phyloP scores from a whole-genome alignment of 345 rosid genomes.

The Physaria fendleri region DNA sequence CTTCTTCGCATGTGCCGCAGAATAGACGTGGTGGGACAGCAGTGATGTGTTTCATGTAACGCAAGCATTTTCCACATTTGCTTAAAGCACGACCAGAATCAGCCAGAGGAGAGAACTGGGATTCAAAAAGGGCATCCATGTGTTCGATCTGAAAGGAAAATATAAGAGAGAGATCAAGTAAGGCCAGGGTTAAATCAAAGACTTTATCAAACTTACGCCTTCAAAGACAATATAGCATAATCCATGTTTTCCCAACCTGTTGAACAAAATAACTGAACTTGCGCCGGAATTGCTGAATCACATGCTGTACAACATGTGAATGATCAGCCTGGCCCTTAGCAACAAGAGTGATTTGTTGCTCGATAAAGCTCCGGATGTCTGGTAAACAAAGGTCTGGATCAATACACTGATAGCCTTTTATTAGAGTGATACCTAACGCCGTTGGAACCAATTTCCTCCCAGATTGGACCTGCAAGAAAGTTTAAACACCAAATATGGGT shows the following conservation, averaged over 20 bases:
- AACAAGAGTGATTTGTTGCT: conserved; percentile 89
- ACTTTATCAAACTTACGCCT: neutral
- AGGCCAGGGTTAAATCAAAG: neutral
- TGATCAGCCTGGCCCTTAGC: conserved; percentile 90
- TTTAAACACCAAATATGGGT: neutral
- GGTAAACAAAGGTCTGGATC: conserved; percentile 98
- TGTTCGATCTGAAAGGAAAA: conserved; percentile 54
- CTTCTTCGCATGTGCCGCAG: conserved; percentile 93
- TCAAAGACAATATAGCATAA: neutral
- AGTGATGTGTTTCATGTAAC: conserved; percentile 92
- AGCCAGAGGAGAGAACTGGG: conserved; percentile 84
- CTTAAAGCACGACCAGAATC: conserved; percentile 80
- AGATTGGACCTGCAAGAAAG: conserved; percentile 57
- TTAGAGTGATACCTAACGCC: conserved; percentile 73
- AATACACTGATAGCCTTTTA: conserved; percentile 90
- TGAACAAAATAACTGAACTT: conserved; percentile 72
- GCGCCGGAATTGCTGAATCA: conserved; percentile 72
- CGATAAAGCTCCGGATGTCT: conserved; percentile 94
- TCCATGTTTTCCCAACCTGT: conserved; percentile 47
- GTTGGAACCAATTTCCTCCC: conserved; percentile 93
- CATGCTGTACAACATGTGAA: conserved; percentile 67
- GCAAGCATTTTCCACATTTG: conserved; percentile 94
- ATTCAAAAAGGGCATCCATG: conserved; percentile 95
- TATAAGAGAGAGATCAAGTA: neutral
- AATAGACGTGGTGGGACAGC: conserved; percentile 73